phyloP scores from a whole-genome alignment of 495 filamentous ascomycete species.

The Hypoxylon rickii region DNA sequence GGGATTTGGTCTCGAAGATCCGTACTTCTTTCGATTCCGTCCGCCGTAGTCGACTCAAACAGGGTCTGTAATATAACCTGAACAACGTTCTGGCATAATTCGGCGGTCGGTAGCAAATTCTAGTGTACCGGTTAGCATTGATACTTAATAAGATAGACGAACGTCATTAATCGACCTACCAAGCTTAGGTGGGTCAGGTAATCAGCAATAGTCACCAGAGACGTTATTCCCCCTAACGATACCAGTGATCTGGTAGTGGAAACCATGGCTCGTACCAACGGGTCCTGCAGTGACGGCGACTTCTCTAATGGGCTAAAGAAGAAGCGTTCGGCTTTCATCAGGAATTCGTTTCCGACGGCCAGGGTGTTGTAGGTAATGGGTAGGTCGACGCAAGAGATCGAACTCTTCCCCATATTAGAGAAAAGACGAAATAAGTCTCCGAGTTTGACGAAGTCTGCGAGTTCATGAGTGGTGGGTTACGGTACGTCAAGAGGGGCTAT shows the following conservation, averaged over 20 bases:
- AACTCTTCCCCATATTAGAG: neutral
- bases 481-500: neutral
- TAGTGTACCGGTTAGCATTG: neutral
- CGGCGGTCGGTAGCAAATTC: conserved; percentile 4
- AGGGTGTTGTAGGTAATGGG: conserved; percentile 1
- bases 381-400: neutral
- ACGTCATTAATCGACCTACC: conserved; percentile 1
- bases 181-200: conserved; percentile 16
- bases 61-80: conserved; percentile 3
- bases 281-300: neutral
- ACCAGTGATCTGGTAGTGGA: conserved; percentile 10
- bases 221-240: conserved; percentile 6
- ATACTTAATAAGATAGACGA: neutral
- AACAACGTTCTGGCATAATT: conserved; percentile 4
- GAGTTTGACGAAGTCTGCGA: conserved; percentile 9
- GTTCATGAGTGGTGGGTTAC: neutral
- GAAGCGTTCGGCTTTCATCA: neutral
- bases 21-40: neutral
- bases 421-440: conserved; percentile 14
- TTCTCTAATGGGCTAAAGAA: conserved; percentile 8
- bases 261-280: conserved; percentile 16
- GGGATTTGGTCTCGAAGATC: neutral
- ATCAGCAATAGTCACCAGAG: neutral
- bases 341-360: neutral
- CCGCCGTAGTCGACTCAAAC: neutral